These are phyloP conservation scores for Fraxinus floribunda DNA, from an alignment of 305 asterid species.

Conservation along the genomic window DNA sequence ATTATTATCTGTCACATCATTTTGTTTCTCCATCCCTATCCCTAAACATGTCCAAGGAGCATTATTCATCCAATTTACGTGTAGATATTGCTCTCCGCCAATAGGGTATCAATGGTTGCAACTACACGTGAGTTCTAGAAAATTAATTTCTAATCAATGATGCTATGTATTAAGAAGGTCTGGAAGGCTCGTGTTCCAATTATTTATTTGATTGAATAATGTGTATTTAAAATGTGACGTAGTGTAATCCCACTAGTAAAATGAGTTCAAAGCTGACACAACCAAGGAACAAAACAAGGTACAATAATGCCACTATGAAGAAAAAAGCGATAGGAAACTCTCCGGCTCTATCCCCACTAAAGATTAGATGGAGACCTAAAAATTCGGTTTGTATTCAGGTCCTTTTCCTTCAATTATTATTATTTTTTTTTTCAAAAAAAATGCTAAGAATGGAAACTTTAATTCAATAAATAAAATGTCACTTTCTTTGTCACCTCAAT, in stretches of 20 bases:
- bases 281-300: not conserved
- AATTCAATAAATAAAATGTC: not conserved
- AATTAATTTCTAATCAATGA: not conserved
- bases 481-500: not conserved
- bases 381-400: not conserved
- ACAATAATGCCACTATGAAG: not conserved
- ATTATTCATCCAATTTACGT: too few species aligned
- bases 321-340: not conserved
- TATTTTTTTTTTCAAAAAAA: too few species aligned
- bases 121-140: not conserved
- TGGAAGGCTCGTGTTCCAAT: not conserved
- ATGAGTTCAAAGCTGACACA: not conserved
- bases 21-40: too few species aligned
- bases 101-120: not conserved
- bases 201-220: not conserved
- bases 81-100: not conserved
- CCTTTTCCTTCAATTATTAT: not conserved
- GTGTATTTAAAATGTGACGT: not conserved
- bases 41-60: too few species aligned
- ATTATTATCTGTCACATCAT: too few species aligned
- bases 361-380: not conserved
- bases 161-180: not conserved
- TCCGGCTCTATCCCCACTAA: not conserved
- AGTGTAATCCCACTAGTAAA: not conserved
- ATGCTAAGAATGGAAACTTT: not conserved